Evolutionary conservation across 352 stramenopile genomes (phyloP).

Genomic region (Phytophthora tentaculata): DNA sequence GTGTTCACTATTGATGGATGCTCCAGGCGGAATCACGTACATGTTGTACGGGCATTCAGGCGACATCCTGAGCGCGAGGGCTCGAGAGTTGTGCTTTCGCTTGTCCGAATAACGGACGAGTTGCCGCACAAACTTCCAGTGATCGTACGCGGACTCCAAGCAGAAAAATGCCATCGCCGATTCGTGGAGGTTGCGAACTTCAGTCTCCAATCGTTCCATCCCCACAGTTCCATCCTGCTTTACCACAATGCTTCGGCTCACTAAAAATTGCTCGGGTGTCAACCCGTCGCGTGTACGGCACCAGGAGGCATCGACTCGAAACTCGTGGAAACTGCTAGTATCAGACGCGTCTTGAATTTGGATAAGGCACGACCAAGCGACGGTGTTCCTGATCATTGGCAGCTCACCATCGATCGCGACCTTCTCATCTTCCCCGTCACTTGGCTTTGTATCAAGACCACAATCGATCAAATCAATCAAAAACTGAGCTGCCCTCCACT

Average conservation of each 20-base stretch:
- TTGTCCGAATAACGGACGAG: constrained; percentile 78
- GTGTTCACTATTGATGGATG: constrained; percentile 75
- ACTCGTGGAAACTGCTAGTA: constrained; percentile 44
- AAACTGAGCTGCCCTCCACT: constrained; percentile 63
- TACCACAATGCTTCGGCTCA: constrained; percentile 33
- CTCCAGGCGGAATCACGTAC: constrained; percentile 75
- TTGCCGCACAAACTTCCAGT: constrained; percentile 76
- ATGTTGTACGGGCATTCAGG: constrained; percentile 51
- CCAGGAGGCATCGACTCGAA: constrained; percentile 66
- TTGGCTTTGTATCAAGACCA: constrained; percentile 56
- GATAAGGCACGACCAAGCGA: constrained; percentile 64
- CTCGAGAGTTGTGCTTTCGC: constrained; percentile 51
- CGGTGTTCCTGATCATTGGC: neutral
- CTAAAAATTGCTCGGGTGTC: constrained; percentile 30
- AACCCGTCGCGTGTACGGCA: constrained; percentile 42
- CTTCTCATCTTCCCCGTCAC: constrained; percentile 43
- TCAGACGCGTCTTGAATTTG: constrained; percentile 63
- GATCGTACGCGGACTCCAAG: constrained; percentile 68
- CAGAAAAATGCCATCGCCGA: constrained; percentile 62
- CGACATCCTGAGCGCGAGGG: constrained; percentile 51
- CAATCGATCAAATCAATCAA: constrained; percentile 76
- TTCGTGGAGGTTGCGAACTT: constrained; percentile 45
- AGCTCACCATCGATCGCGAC: constrained; percentile 40
- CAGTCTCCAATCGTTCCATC: constrained; percentile 55
- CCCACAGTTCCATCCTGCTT: constrained; percentile 47